Percentiles rank a stretch among this genome's conserved stretches.
Conservation (phyloP, 202 grass and related monocot species). For the Carex arenaria region DNA sequence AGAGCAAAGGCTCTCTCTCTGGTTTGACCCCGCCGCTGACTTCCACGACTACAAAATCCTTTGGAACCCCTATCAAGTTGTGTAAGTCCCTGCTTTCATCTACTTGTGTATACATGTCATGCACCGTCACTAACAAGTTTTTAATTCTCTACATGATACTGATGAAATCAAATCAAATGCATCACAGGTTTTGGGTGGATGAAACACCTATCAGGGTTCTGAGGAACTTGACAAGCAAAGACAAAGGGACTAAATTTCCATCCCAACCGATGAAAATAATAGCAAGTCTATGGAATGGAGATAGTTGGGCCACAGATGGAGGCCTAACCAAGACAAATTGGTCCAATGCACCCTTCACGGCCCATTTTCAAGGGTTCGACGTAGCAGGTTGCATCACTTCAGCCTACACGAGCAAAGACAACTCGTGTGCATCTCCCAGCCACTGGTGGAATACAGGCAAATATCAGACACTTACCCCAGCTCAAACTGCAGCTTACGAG, state of each 20-base stretch:
- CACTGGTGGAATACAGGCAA: slow-evolving; percentile 46
- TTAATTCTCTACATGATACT: no score
- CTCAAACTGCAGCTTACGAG: slow-evolving; percentile 40
- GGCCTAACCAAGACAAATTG: slow-evolving; percentile 46
- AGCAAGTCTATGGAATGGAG: slow-evolving; percentile 61
- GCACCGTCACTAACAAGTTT: no score
- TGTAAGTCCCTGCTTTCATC: slow-evolving; percentile 17
- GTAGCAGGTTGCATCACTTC: slow-evolving; percentile 35
- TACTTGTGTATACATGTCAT: no score
- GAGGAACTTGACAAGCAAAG: slow-evolving; percentile 40
- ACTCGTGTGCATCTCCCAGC: slow-evolving; percentile 25
- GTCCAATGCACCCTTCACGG: slow-evolving; percentile 41
- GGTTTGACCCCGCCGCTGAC: slow-evolving; percentile 67
- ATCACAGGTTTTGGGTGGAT: slow-evolving; percentile 50
- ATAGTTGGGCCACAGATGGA: slow-evolving; percentile 52
- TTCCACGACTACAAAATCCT: slow-evolving; percentile 65
- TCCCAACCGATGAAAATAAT: slow-evolving; percentile 39
- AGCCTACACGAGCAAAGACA: no score
- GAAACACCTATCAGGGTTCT: slow-evolving; percentile 47
- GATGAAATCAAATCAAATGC: no score
- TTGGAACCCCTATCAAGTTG: slow-evolving; percentile 68
- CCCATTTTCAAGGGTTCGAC: slow-evolving; percentile 39
- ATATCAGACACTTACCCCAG: slow-evolving; percentile 30
- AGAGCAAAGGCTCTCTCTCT: slow-evolving; percentile 50
- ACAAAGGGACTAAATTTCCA: slow-evolving; percentile 34